A percentile compares a stretch with the other conserved stretches of the same genome.
These are phyloP conservation scores for Candida jianshihensis DNA, from an alignment of 805 yeast genomes.

Conservation along the genomic window DNA sequence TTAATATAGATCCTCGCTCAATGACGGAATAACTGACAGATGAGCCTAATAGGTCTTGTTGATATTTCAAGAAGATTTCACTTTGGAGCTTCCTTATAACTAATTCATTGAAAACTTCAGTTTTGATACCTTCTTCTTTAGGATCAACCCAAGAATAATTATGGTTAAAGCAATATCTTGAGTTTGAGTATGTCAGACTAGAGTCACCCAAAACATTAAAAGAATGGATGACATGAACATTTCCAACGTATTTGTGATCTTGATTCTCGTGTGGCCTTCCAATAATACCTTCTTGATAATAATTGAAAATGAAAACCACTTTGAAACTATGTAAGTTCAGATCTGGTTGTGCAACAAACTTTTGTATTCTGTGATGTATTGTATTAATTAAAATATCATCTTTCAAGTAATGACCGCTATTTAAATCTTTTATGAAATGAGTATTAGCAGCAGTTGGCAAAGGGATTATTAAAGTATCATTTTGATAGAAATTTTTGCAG, in stretches of 20 bases:
- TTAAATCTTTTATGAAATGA: constrained; percentile 17
- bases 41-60: constrained; percentile 18
- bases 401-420: constrained; percentile 11
- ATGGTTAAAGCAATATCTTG: constrained; percentile 18
- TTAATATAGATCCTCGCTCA: constrained; percentile 18
- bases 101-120: constrained; percentile 18
- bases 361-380: constrained; percentile 13
- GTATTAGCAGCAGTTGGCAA: constrained; percentile 18
- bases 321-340: constrained; percentile 12
- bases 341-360: constrained; percentile 13
- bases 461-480: constrained; percentile 18
- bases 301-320: constrained; percentile 14
- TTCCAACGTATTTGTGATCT: constrained; percentile 21
- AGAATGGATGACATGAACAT: constrained; percentile 14
- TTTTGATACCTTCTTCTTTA: constrained; percentile 17
- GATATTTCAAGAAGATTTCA: constrained; percentile 16
- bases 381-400: constrained; percentile 13
- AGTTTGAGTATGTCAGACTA: constrained; percentile 13
- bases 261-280: constrained; percentile 19
- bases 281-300: constrained; percentile 19
- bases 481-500: constrained; percentile 8
- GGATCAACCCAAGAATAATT: constrained; percentile 18
- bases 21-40: constrained; percentile 13
- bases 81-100: constrained; percentile 16
- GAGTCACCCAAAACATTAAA: constrained; percentile 16